phyloP scores from a whole-genome alignment of 2,329 filamentous ascomycete species.

The Talaromyces sp. region DNA sequence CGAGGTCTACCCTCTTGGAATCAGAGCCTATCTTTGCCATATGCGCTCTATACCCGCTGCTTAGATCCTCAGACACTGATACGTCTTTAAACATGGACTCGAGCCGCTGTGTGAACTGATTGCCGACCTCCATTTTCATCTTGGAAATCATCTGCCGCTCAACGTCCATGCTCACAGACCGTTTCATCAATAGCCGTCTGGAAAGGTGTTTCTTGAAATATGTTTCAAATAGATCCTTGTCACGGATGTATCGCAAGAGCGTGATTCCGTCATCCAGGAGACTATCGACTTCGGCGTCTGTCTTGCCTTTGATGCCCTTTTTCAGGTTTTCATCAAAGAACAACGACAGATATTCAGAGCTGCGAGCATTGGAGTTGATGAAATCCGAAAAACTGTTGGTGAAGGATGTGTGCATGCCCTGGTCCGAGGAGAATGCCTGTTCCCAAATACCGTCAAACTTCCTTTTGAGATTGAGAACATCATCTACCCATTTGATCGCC shows the following conservation, averaged over 20 bases:
- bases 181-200: slow-evolving; percentile 77
- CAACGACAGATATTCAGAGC: slow-evolving; percentile 87
- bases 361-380: slow-evolving; percentile 82
- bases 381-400: slow-evolving; percentile 87
- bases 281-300: slow-evolving; percentile 76
- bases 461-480: slow-evolving; percentile 77
- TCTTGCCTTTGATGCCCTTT: slow-evolving; percentile 87
- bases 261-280: slow-evolving; percentile 86
- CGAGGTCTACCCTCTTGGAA: slow-evolving; percentile 68
- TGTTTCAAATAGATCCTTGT: slow-evolving; percentile 91
- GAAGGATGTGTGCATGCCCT: slow-evolving; percentile 72
- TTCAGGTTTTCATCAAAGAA: slow-evolving; percentile 97
- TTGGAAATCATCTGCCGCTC: slow-evolving; percentile 94
- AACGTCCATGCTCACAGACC: slow-evolving; percentile 83
- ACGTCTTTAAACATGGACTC: slow-evolving; percentile 99
- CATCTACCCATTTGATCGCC: slow-evolving; percentile 92
- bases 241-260: slow-evolving; percentile 78
- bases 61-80: slow-evolving; percentile 78
- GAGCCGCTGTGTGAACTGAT: slow-evolving; percentile 85
- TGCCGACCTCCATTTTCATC: slow-evolving; percentile 95
- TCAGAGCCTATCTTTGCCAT: slow-evolving; percentile 54
- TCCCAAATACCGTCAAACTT: slow-evolving; percentile 81
- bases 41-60: slow-evolving; percentile 67
- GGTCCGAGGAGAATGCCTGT: slow-evolving; percentile 67
- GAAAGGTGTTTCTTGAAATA: slow-evolving; percentile 98